Evolutionary conservation across 768 basidiomycete species (phyloP).

Genomic region (Strobilomyces echinocephalus): DNA sequence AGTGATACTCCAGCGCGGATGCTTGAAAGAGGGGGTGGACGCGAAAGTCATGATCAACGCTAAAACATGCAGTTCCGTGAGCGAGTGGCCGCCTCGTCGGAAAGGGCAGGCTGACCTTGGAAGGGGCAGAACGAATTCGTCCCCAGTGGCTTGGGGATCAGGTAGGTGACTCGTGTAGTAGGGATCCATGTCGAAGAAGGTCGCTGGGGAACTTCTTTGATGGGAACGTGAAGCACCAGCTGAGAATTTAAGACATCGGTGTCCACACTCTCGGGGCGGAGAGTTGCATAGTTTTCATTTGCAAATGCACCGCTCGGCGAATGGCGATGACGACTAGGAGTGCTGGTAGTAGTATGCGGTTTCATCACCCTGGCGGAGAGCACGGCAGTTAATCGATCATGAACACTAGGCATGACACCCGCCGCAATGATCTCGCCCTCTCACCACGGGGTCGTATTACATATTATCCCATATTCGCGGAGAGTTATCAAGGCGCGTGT

Average conservation of each 20-base stretch:
- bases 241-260: constrained; percentile 19
- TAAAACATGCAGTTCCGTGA: constrained; percentile 10
- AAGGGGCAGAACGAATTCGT: background rate
- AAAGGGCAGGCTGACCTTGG: constrained; percentile 14
- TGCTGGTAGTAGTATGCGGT: constrained; percentile 20
- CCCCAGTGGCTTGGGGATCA: background rate
- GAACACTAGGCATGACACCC: constrained; percentile 14
- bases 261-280: constrained; percentile 13
- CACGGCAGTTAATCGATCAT: constrained; percentile 20
- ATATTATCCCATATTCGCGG: constrained; percentile 24
- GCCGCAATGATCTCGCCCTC: constrained; percentile 20
- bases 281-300: constrained; percentile 20
- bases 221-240: constrained; percentile 13
- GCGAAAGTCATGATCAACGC: constrained; percentile 5
- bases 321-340: constrained; percentile 21
- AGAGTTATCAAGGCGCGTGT: constrained; percentile 19
- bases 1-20: background rate
- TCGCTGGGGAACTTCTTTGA: constrained; percentile 18
- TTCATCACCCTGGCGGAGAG: constrained; percentile 21
- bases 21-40: background rate
- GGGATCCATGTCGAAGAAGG: constrained; percentile 16
- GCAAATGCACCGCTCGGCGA: constrained; percentile 15
- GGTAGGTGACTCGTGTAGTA: constrained; percentile 8
- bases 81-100: constrained; percentile 3
- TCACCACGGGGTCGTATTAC: constrained; percentile 25